These are phyloP conservation scores for Cladophialophora immunda DNA, from an alignment of 2,329 filamentous ascomycete genomes.

Conservation along the genomic window DNA sequence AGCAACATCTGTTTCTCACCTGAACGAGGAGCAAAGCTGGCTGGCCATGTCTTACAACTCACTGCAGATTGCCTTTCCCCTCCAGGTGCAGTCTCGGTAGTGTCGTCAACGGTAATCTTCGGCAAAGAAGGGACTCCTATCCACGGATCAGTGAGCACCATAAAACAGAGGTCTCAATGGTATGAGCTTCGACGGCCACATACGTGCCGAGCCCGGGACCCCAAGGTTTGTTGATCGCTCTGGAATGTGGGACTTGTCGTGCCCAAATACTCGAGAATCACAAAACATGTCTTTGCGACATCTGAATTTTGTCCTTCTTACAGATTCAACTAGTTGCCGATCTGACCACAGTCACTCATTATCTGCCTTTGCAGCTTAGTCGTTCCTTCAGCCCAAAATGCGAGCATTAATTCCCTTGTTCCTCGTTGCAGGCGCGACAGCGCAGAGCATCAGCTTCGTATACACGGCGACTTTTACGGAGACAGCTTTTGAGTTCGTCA, in stretches of 20 bases:
- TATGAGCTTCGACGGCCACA: not conserved
- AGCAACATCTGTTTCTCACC: not conserved
- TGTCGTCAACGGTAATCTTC: not conserved
- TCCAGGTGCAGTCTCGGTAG: not conserved
- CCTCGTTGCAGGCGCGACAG: slow-evolving; percentile 23
- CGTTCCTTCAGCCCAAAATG: slow-evolving; percentile 21
- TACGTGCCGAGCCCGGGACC: not conserved
- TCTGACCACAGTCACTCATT: slow-evolving; percentile 34
- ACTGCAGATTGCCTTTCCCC: not conserved
- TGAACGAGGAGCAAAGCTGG: not conserved
- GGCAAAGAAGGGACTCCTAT: not conserved
- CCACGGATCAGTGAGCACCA: not conserved
- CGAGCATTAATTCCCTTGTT: slow-evolving; percentile 15
- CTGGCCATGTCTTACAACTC: not conserved
- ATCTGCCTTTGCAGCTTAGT: not conserved
- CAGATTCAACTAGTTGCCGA: not conserved
- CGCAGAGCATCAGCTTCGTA: slow-evolving; percentile 28
- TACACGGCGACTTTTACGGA: slow-evolving; percentile 31
- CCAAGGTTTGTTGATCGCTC: not conserved
- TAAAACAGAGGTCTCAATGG: not conserved
- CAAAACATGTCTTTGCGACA: slow-evolving; percentile 18
- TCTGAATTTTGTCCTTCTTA: not conserved
- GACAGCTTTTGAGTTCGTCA: slow-evolving; percentile 24
- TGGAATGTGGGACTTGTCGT: slow-evolving; percentile 17
- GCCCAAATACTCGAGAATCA: slow-evolving; percentile 15